These are phyloP conservation scores for Gonapodya sp. DNA, from an alignment of 192 early-diverging fungal genomes.

Conservation along the genomic window DNA sequence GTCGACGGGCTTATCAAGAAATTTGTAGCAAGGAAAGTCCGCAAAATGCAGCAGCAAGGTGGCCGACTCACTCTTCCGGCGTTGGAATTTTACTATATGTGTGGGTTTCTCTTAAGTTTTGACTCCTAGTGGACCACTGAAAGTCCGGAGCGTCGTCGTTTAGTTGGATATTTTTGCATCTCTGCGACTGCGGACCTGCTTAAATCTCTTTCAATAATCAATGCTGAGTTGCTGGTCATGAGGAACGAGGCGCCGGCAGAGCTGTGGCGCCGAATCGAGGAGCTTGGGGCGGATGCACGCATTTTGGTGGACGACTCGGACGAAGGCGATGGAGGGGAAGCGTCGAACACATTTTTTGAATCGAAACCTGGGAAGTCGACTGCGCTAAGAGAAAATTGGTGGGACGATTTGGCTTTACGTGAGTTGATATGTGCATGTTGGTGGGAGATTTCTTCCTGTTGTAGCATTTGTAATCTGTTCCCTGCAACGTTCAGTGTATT, in stretches of 20 bases:
- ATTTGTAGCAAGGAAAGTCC: constrained; percentile 73
- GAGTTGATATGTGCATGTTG: too few relatives aligned
- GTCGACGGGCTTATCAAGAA: constrained; percentile 31
- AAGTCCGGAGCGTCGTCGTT: neutral
- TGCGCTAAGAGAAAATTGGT: neutral
- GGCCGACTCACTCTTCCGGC: constrained; percentile 60
- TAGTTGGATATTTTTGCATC: constrained; percentile 41
- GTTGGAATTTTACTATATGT: constrained; percentile 65
- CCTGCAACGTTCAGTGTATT: neutral
- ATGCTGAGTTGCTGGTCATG: constrained; percentile 33
- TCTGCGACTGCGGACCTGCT: constrained; percentile 42
- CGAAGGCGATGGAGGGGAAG: neutral
- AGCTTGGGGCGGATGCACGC: neutral
- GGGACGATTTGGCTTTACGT: neutral
- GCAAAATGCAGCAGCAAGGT: constrained; percentile 60
- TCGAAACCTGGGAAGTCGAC: neutral
- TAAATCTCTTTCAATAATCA: constrained; percentile 30
- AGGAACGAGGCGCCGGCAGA: neutral
- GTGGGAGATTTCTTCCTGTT: too few relatives aligned
- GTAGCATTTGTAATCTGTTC: too few relatives aligned
- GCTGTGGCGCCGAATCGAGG: neutral
- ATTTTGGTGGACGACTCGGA: neutral
- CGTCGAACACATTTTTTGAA: neutral
- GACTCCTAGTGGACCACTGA: neutral
- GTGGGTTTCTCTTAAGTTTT: constrained; percentile 30